Evolutionary conservation across 1,139 yeast species (phyloP), one percentile per base, ranked within the genome.

Genomic region (Candida labiduridarum): DNA sequence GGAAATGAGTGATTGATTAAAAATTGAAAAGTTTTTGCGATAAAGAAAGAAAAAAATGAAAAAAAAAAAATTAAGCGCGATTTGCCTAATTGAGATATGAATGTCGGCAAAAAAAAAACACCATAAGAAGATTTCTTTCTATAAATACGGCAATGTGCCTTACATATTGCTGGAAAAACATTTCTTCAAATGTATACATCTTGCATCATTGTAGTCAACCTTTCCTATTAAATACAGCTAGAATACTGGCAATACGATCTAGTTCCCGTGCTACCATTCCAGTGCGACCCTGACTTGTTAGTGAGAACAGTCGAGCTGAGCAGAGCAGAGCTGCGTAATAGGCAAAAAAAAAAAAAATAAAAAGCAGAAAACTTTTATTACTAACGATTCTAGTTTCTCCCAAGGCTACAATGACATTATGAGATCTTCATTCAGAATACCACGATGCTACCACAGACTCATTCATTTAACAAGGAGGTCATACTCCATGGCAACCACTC

Each of bases 51-150:
- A 22, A 34, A 33, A 14, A 14, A 4, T 19, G 22, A 19, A 15
- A 14, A 12, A 12, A 18, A 11, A 11, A 3, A 29, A 19, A 11
- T 38, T 49, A 46, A 46, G 46, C 52, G 52, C 52, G 52, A 40
- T 41, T 44, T 44, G 29, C 46, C 46, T 35, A 36, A 19, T 34
- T 43, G 14, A 27, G 46, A 22, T 11, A 22, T 6, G 16, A 2
- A 22, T 12, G 18, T 9, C 18, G 31, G 39, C 34, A 29, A 18
- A 34, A 40, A 38, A 18, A 44, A 44, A 43, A 11, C 7, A 4
- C 22, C 4, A 19, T 19, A 19, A 3, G 22, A 19, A 3, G 22
- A 19, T n/a, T 33, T 44, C 25, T 8, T 6, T 18, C 27, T 18
- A 10, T 35, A 10, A 5, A 30, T 30, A 11, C 34, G 14, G 11